Evolutionary conservation across 192 early-diverging fungal genomes (phyloP), one percentile per base, ranked within the genome.

Genomic region (Coemansia sp.): DNA sequence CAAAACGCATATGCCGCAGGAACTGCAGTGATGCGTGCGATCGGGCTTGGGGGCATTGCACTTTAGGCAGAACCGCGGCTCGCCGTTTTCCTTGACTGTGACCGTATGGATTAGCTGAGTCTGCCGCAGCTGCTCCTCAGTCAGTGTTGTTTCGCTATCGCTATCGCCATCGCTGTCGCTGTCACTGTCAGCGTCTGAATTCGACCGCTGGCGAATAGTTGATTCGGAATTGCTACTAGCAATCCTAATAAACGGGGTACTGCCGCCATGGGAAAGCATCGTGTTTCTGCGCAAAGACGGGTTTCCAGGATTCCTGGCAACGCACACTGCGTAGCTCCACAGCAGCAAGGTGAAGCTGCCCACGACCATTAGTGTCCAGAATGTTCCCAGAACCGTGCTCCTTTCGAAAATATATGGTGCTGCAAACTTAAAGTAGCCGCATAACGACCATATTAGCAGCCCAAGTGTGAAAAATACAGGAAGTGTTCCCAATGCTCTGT

Each of bases 1-100:
- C 48, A 91, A 59, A n/a, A 91, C 87, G 53, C 89, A 91, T 16
- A 63, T 51, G 40, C 82, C 83, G 61, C 88, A 89, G 11, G 87
- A 76, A 56, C 87, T 87, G 50, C 89, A 91, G 63, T 91, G 89
- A 59, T 91, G 89, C 12, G 88, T 76, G 53, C 89, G 70, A 63
- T 91, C 89, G 8, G 89, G 89, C 54, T 91, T 91, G 8, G 86
- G 84, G 16, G 80, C 70, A 36, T 84, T 59, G 58, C 80, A 81
- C 28, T 81, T 81, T 6, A 55, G 64, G 47, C 80, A 81, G 58
- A 62, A 81, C 36, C 80, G 70, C 38, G 62, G 69, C 47, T 72
- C 55, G 1, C 74, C 80, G 44, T 70, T 70, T 30, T 71, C 61
- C 44, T 57, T 72, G 2, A 70, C 63, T 0, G 80, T 81, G 26